These are phyloP conservation scores for Dittrichia graveolens DNA, from an alignment of 129 eudicot genomes.

Conservation along the genomic window DNA sequence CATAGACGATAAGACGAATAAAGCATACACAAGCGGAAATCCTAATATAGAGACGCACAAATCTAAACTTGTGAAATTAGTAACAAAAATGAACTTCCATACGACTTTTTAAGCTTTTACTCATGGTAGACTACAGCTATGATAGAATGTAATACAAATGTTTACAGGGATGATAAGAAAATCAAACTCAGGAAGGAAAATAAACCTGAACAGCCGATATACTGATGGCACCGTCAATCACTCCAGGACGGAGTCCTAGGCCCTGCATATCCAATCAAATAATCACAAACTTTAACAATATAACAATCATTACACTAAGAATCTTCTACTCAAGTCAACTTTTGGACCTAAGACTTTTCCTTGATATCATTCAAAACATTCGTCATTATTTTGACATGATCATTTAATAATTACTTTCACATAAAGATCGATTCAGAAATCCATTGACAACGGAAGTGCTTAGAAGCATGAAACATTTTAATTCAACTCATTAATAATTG, in stretches of 20 bases:
- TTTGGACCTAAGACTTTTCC: background rate
- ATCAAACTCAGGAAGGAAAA: constrained; percentile 17
- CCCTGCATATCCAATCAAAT: constrained; percentile 52
- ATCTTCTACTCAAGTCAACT: background rate
- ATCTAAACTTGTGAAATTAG: background rate
- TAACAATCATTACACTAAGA: background rate
- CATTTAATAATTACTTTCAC: background rate
- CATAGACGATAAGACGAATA: background rate
- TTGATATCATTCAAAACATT: background rate
- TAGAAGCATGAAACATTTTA: background rate
- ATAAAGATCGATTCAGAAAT: background rate
- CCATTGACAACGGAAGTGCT: background rate
- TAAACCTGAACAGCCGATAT: constrained; percentile 97
- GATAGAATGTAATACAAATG: background rate
- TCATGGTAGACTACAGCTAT: background rate
- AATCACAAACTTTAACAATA: background rate
- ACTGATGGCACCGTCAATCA: constrained; percentile 95
- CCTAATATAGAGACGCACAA: background rate
- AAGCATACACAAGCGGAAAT: constrained; percentile 1
- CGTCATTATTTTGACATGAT: constrained; percentile 6
- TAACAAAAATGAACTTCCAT: background rate
- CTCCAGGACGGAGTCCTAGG: constrained; percentile 87
- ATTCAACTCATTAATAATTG: background rate
- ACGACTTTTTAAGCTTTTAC: background rate
- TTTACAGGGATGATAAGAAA: background rate